Evolutionary conservation across 1,284 basidiomycete species (phyloP).

Genomic region (Rhodotorula sp.): DNA sequence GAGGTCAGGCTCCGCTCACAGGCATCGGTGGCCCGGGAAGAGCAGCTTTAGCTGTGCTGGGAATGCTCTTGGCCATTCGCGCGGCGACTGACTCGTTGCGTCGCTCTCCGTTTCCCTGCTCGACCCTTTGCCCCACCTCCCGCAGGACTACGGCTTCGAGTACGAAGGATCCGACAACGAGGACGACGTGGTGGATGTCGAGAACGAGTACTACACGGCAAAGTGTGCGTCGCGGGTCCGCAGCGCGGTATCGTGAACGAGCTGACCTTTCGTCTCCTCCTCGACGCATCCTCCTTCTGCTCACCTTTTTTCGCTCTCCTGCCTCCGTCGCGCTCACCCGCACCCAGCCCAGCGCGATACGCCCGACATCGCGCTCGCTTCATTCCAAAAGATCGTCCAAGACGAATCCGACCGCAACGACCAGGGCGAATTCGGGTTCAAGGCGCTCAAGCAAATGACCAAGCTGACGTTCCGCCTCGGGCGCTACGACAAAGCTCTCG

Average conservation of each 20-base stretch:
- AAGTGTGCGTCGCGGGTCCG: constrained; percentile 66
- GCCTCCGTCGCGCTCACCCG: neutral
- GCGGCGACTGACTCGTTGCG: neutral
- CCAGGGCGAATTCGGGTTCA: constrained; percentile 78
- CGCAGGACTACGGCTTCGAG: constrained; percentile 91
- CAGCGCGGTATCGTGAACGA: too few species aligned
- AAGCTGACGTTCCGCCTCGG: constrained; percentile 84
- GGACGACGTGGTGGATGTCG: constrained; percentile 83
- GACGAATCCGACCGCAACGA: constrained; percentile 28
- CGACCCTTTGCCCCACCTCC: neutral
- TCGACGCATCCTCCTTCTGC: neutral
- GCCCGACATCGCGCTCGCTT: constrained; percentile 30
- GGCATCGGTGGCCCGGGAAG: too few species aligned
- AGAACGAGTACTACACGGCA: constrained; percentile 98
- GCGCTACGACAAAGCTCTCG: constrained; percentile 77
- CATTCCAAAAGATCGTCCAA: constrained; percentile 38
- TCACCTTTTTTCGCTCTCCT: neutral
- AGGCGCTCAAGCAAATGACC: constrained; percentile 95
- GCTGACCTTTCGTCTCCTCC: neutral
- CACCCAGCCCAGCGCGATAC: constrained; percentile 39
- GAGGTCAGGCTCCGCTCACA: constrained; percentile 10
- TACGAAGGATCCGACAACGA: constrained; percentile 84
- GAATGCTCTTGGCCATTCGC: too few species aligned
- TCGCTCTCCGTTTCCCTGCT: too few species aligned
- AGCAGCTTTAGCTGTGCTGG: neutral